These are phyloP conservation scores for Pseudoneurospora amorphoporcata DNA, from an alignment of 495 filamentous ascomycete genomes.

Conservation along the genomic window DNA sequence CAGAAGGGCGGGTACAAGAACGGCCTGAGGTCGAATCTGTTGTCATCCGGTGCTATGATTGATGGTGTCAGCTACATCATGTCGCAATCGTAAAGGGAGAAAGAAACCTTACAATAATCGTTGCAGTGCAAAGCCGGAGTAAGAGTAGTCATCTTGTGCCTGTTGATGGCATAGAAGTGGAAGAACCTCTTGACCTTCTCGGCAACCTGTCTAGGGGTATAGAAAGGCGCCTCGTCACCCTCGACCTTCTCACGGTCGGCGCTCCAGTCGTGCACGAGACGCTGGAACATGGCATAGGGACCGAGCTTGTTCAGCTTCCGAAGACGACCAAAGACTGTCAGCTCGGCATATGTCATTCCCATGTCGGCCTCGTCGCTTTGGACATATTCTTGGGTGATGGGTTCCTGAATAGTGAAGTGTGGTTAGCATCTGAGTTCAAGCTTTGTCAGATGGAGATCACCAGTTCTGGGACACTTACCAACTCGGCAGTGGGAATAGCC, in stretches of 20 bases:
- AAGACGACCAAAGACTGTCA: constrained; percentile 32
- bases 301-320: constrained; percentile 66
- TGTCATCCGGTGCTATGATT: constrained; percentile 28
- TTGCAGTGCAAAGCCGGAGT: constrained; percentile 43
- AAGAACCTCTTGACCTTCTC: constrained; percentile 65
- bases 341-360: constrained; percentile 48
- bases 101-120: constrained; percentile 16
- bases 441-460: not conserved
- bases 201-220: constrained; percentile 27
- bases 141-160: constrained; percentile 59
- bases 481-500: constrained; percentile 72
- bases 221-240: constrained; percentile 22
- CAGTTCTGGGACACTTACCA: constrained; percentile 17
- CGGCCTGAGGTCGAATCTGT: constrained; percentile 52
- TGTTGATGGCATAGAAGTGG: constrained; percentile 48
- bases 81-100: no score
- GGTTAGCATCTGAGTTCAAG: not conserved
- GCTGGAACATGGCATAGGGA: constrained; percentile 59
- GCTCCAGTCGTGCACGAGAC: constrained; percentile 61
- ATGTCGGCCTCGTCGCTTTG: constrained; percentile 70
- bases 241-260: constrained; percentile 26
- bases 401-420: constrained; percentile 35
- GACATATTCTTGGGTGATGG: constrained; percentile 57
- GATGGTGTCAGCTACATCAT: no score
- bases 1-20: constrained; percentile 46